These are phyloP conservation scores for Phytophthora ramorum DNA, from an alignment of 352 stramenopile genomes.

Conservation along the genomic window DNA sequence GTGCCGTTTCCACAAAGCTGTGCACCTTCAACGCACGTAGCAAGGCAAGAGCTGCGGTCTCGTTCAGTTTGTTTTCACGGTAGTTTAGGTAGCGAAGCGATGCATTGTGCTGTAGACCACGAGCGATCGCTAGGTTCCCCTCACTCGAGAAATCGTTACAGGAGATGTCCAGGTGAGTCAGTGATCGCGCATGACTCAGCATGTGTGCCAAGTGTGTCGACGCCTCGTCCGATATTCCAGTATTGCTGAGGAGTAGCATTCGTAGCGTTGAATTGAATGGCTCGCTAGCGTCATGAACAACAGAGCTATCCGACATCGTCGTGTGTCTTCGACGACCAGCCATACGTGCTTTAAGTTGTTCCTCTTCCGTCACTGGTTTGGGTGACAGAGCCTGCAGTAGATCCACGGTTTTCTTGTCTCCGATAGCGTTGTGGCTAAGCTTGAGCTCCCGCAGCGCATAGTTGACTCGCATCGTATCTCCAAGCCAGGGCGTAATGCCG, in stretches of 20 bases:
- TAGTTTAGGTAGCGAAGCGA: slow-evolving; percentile 61
- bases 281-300: slow-evolving; percentile 29
- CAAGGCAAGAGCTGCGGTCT: slow-evolving; percentile 42
- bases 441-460: slow-evolving; percentile 53
- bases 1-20: slow-evolving; percentile 44
- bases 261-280: slow-evolving; percentile 67
- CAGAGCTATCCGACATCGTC: slow-evolving; percentile 20
- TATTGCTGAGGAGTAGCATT: slow-evolving; percentile 65
- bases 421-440: slow-evolving; percentile 76
- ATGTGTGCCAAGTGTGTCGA: slow-evolving; percentile 52
- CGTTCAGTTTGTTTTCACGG: slow-evolving; percentile 64
- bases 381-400: slow-evolving; percentile 57
- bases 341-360: slow-evolving; percentile 63
- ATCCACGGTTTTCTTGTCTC: slow-evolving; percentile 57
- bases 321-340: slow-evolving; percentile 33
- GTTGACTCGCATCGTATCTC: slow-evolving; percentile 62
- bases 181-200: slow-evolving; percentile 49
- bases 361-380: slow-evolving; percentile 49
- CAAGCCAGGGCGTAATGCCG: slow-evolving; percentile 69
- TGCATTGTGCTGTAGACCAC: slow-evolving; percentile 53
- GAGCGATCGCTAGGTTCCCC: slow-evolving; percentile 52
- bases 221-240: slow-evolving; percentile 62
- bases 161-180: slow-evolving; percentile 64
- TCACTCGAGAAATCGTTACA: slow-evolving; percentile 52
- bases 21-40: slow-evolving; percentile 46